These are phyloP conservation scores for Curvularia sp. DNA, from an alignment of 2,329 filamentous ascomycete genomes.

Conservation along the genomic window DNA sequence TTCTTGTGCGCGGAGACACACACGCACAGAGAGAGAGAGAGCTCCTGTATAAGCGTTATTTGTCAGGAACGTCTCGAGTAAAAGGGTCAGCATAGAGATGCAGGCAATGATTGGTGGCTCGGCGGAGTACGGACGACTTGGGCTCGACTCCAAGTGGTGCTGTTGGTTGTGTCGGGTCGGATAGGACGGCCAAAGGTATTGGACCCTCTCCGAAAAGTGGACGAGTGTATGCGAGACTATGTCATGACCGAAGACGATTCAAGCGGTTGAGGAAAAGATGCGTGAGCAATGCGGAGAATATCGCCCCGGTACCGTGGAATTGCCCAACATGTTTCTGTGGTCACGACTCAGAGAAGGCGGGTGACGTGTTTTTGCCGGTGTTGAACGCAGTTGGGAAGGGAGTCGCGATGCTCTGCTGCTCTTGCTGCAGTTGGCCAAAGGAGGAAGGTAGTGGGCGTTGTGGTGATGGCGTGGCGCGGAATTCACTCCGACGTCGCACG, in stretches of 20 bases:
- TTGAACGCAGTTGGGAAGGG: conserved; percentile 3
- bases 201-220: conserved; percentile 16
- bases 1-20: conserved; percentile 9
- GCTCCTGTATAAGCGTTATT: conserved; percentile 20
- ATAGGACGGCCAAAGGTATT: conserved; percentile 10
- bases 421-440: conserved; percentile 14
- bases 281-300: background rate
- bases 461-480: conserved; percentile 20
- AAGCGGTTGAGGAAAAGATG: conserved; percentile 3
- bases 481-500: conserved; percentile 17
- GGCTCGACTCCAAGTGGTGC: conserved; percentile 2
- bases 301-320: conserved; percentile 3
- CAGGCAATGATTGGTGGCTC: background rate
- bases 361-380: conserved; percentile 9
- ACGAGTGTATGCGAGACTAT: conserved; percentile 14
- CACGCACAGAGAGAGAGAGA: conserved; percentile 13
- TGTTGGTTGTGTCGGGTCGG: conserved; percentile 12
- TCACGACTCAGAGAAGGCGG: background rate
- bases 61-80: conserved; percentile 26
- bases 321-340: background rate
- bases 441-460: conserved; percentile 24
- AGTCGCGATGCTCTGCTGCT: conserved; percentile 9
- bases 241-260: conserved; percentile 18
- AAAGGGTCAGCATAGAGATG: background rate
- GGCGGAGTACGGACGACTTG: conserved; percentile 6